Evolutionary conservation across 768 basidiomycete species (phyloP), one percentile per base, ranked within the genome.

Genomic region (Tricholoma terreum): DNA sequence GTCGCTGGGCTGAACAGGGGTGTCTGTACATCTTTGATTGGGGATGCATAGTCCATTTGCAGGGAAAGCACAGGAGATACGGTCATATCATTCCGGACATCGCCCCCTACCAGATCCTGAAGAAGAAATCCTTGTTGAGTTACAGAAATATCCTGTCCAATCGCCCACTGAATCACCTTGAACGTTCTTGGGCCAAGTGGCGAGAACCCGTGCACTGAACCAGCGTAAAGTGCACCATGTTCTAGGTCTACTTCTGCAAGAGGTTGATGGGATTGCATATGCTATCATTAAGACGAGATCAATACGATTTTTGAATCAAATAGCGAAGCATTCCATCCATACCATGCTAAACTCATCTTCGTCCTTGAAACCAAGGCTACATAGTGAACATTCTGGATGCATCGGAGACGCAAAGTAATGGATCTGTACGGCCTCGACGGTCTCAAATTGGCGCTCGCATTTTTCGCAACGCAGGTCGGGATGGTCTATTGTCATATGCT

Each of bases 301-400:
- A 49, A n/a, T 31, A 52, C 12, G 14, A n/a, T n/a, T 4, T 17
- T 15, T 21, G 17, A 24, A 35, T 21, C 11, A 19, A 40, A 24
- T 8, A 49, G 14, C 8, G 22, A 49, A 43, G 10, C 7, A 49
- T 17, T 49, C 4, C n/a, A 17, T 53, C 52, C 72, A 55, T 56
- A 80, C 80, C 49, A 73, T 62, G 57, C 72, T 66, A 57, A 75
- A 70, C 2, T 69, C 68, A 43, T 69, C 69, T 22, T 71, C 65
- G 55, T 78, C 75, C 45, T 67, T 59, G 55, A 80, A 81, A 30
- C 79, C 77, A 45, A 72, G 51, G n/a, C 67, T 62, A 52, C 81
- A 83, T 30, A 67, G 62, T 22, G 65, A 58, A 55, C 82, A 82
- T 53, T 74, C 76, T 2, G 82, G 79, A 64, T 83, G 82, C 15